Evolutionary conservation across 2,329 filamentous ascomycete genomes (phyloP).

Genomic region (Cordyceps pruinosa): DNA sequence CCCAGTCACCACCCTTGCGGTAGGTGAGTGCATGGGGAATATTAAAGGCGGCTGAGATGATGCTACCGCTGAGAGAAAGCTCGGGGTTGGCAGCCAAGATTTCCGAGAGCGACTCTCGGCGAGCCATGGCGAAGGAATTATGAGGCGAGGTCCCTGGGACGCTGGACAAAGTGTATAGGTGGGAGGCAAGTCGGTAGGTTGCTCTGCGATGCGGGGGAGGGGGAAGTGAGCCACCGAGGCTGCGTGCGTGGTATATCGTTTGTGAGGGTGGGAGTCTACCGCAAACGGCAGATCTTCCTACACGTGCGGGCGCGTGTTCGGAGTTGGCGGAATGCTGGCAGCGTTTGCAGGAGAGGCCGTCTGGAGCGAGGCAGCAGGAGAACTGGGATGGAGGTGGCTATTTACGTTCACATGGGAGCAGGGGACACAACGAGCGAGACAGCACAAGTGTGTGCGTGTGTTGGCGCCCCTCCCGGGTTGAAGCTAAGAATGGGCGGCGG

Average conservation of each 20-base stretch:
- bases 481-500: background rate
- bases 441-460: background rate
- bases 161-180: conserved; percentile 5
- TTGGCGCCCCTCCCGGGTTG: conserved; percentile 7
- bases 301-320: background rate
- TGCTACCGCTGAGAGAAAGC: conserved; percentile 54
- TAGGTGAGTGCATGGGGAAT: conserved; percentile 55
- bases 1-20: conserved; percentile 54
- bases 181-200: too few species aligned
- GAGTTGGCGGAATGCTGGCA: background rate
- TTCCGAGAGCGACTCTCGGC: conserved; percentile 46
- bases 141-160: conserved; percentile 8
- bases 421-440: conserved; percentile 6
- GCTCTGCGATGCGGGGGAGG: conserved; percentile 12
- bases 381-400: background rate
- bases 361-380: background rate
- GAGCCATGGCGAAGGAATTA: conserved; percentile 31
- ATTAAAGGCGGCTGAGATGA: conserved; percentile 60
- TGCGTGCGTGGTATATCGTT: background rate
- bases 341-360: background rate
- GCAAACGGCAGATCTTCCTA: background rate
- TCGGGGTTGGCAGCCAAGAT: conserved; percentile 50
- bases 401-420: conserved; percentile 9
- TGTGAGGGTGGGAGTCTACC: background rate
- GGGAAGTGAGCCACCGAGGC: background rate